phyloP scores from a whole-genome alignment of 2,329 filamentous ascomycete genomes.

The Knoxdaviesia proteae region DNA sequence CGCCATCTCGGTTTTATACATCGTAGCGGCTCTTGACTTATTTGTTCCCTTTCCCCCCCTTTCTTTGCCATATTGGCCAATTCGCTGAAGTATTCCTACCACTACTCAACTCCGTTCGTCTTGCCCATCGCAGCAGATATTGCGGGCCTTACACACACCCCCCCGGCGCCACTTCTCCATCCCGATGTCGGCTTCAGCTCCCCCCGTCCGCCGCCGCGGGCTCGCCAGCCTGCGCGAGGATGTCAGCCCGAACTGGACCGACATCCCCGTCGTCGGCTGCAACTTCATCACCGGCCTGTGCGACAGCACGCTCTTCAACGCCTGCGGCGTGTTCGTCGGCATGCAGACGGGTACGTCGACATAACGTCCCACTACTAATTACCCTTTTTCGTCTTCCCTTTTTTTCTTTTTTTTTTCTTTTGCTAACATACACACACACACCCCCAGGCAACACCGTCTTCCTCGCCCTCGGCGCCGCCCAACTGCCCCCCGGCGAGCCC shows the following conservation, averaged over 20 bases:
- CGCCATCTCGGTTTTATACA: too few species aligned
- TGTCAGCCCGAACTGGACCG: conserved; percentile 6
- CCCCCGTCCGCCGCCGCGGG: conserved; percentile 1
- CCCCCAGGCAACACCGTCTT: conserved; percentile 37
- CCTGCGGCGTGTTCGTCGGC: conserved; percentile 16
- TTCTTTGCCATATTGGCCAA: too few species aligned
- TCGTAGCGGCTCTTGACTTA: too few species aligned
- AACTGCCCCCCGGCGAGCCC: conserved; percentile 26
- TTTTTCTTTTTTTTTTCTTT: background rate
- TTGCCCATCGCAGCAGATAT: too few species aligned
- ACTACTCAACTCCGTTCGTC: too few species aligned
- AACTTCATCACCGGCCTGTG: conserved; percentile 17
- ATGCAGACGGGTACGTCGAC: conserved; percentile 15
- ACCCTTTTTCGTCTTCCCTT: background rate
- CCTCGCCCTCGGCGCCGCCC: conserved; percentile 34
- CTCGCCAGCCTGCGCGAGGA: conserved; percentile 1
- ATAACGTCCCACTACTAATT: background rate
- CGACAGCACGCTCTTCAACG: conserved; percentile 19
- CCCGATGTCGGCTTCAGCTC: background rate
- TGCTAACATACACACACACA: background rate
- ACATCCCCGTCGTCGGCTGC: conserved; percentile 18
- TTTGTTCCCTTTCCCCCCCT: too few species aligned
- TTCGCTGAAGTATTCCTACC: too few species aligned
- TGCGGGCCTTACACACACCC: too few species aligned
- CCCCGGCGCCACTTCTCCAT: too few species aligned